These are phyloP conservation scores for Aureobasidium melanogenum DNA, from an alignment of 2,329 filamentous ascomycete species.

Conservation along the genomic window DNA sequence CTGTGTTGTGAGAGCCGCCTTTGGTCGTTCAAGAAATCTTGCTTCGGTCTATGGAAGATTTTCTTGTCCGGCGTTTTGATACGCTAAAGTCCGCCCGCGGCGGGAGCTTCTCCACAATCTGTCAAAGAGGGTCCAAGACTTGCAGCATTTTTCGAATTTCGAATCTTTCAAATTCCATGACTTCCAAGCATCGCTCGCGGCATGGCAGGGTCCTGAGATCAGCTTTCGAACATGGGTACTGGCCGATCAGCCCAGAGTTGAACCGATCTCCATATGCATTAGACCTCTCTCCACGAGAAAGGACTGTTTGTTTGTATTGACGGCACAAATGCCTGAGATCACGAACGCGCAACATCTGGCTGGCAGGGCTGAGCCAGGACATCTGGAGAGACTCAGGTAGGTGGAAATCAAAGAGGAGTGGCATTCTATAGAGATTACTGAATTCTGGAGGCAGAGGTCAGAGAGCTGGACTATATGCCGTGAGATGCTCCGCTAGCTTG, in stretches of 20 bases:
- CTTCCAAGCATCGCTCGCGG: neutral
- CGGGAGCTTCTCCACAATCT: neutral
- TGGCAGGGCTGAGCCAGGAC: too few relatives aligned
- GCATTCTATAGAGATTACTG: slow-evolving; percentile 11
- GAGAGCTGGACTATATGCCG: slow-evolving; percentile 4
- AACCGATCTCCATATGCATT: neutral
- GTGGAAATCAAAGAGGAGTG: slow-evolving; percentile 8
- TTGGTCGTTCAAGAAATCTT: neutral
- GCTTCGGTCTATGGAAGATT: neutral
- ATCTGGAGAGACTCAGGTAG: neutral
- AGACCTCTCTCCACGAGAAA: neutral
- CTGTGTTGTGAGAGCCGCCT: neutral
- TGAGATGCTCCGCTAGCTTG: slow-evolving; percentile 9
- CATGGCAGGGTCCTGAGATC: neutral
- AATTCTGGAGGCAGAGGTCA: slow-evolving; percentile 3
- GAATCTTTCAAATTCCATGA: neutral
- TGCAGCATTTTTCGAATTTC: neutral
- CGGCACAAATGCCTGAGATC: neutral
- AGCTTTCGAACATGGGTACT: neutral
- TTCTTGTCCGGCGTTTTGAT: slow-evolving; percentile 5
- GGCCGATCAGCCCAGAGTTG: too few relatives aligned
- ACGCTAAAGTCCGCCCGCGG: neutral
- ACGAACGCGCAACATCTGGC: neutral
- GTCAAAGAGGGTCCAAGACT: neutral
- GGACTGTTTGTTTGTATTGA: neutral